Percentiles rank a stretch among this genome's conserved stretches.
phyloP scores from a whole-genome alignment of 75 land plant species.

The Sequoiadendron giganteum region DNA sequence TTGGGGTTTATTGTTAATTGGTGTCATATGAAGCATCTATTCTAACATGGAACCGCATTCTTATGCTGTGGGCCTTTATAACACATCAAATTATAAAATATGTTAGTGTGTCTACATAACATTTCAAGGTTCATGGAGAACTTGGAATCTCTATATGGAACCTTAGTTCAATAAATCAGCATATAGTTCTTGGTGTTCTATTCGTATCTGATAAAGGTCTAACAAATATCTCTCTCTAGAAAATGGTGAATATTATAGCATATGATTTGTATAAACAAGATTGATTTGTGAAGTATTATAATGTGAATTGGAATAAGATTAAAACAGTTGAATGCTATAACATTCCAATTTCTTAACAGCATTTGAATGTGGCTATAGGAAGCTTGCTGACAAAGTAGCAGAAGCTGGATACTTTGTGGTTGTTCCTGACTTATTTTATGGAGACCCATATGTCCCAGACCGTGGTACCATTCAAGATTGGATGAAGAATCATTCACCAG shows the following conservation, averaged over 20 bases:
- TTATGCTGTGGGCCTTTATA: not conserved
- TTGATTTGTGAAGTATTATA: not conserved
- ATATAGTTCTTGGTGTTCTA: not conserved
- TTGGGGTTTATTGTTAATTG: not conserved
- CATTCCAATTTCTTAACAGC: not conserved
- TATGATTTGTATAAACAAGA: too few species aligned
- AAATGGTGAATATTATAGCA: not conserved
- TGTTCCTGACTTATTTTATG: conserved; percentile 71
- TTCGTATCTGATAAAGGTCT: not conserved
- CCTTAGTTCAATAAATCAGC: not conserved
- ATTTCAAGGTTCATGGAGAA: not conserved
- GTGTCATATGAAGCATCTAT: not conserved
- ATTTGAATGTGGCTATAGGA: conserved; percentile 35
- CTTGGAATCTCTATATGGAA: not conserved
- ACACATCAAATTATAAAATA: not conserved
- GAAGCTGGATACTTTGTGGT: conserved; percentile 58
- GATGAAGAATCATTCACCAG: conserved; percentile 10
- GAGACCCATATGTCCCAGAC: conserved; percentile 42
- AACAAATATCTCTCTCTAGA: too few species aligned
- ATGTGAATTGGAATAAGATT: not conserved
- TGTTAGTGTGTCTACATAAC: not conserved
- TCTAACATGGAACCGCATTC: not conserved
- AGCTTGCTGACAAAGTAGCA: conserved; percentile 77
- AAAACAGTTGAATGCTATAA: not conserved
- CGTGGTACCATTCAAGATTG: not conserved